A percentile compares a stretch with the other conserved stretches of the same genome.
Evolutionary conservation across 768 basidiomycete species (phyloP).

Genomic region (Asterophora lycoperdoides): DNA sequence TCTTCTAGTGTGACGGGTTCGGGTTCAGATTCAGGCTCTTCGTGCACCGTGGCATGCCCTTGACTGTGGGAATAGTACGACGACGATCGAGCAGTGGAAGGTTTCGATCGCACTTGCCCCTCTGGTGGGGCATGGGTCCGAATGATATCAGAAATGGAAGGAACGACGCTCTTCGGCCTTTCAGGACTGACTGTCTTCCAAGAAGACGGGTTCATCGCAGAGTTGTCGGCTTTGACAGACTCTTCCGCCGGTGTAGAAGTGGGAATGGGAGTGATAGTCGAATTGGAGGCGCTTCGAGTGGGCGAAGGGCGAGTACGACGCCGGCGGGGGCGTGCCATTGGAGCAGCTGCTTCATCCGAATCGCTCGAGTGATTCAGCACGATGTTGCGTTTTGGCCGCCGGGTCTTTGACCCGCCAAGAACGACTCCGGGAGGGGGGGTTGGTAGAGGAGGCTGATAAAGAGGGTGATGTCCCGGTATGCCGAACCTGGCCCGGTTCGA

Average conservation of each 20-base stretch:
- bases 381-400: constrained; percentile 28
- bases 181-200: constrained; percentile 16
- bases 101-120: constrained; percentile 45
- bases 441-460: constrained; percentile 81
- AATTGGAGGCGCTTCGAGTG: constrained; percentile 25
- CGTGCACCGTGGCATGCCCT: constrained; percentile 43
- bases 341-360: constrained; percentile 45
- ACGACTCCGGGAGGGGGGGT: constrained; percentile 78
- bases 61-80: constrained; percentile 47
- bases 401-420: constrained; percentile 49
- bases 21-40: constrained; percentile 53
- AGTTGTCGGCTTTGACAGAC: constrained; percentile 5
- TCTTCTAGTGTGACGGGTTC: constrained; percentile 48
- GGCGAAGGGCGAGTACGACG: constrained; percentile 31
- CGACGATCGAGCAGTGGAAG: constrained; percentile 39
- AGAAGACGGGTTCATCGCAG: constrained; percentile 7
- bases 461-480: constrained; percentile 62
- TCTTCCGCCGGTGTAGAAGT: constrained; percentile 15
- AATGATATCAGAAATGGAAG: constrained; percentile 88
- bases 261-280: constrained; percentile 12
- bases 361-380: constrained; percentile 32
- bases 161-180: constrained; percentile 50
- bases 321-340: constrained; percentile 27
- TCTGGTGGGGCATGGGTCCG: constrained; percentile 68
- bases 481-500: constrained; percentile 51